phyloP scores from a whole-genome alignment of 139 green algal species.

The Asterochloris sp. region DNA sequence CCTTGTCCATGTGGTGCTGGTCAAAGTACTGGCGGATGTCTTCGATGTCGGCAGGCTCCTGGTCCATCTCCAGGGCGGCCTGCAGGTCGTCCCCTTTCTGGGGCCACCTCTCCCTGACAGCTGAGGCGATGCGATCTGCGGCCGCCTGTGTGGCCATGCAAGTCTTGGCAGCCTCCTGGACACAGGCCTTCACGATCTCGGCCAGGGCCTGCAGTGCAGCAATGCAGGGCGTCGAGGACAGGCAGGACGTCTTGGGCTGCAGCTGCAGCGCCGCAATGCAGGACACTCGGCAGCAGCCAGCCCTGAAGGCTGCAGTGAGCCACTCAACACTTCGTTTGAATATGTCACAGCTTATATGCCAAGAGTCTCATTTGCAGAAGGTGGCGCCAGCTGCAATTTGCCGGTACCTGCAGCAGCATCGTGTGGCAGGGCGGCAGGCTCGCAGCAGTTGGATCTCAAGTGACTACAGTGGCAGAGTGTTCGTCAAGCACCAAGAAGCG shows the following conservation, averaged over 20 bases:
- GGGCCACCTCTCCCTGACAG: not conserved
- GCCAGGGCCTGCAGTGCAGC: not conserved
- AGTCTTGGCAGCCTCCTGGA: slow-evolving; percentile 1
- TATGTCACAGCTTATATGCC: too few species aligned
- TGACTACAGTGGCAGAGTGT: not conserved
- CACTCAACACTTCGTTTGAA: too few species aligned
- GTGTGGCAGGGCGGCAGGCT: not conserved
- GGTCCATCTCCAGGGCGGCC: not conserved
- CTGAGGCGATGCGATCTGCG: not conserved
- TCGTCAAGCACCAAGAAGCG: not conserved
- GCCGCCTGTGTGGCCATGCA: not conserved
- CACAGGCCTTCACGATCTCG: slow-evolving; percentile 9
- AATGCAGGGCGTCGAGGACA: not conserved
- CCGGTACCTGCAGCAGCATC: not conserved
- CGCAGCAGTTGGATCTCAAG: not conserved
- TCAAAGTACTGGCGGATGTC: slow-evolving; percentile 17
- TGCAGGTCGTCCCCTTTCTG: not conserved
- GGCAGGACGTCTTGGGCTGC: too few species aligned
- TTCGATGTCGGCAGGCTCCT: not conserved
- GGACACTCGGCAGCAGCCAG: too few species aligned
- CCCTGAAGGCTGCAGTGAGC: too few species aligned
- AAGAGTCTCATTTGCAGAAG: too few species aligned
- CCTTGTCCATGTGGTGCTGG: not conserved
- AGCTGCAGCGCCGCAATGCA: too few species aligned
- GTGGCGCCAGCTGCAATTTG: too few species aligned